Evolutionary conservation across 1,284 basidiomycete genomes (phyloP), one percentile per base, ranked within the genome.

Genomic region (Fomitopsis palustris): DNA sequence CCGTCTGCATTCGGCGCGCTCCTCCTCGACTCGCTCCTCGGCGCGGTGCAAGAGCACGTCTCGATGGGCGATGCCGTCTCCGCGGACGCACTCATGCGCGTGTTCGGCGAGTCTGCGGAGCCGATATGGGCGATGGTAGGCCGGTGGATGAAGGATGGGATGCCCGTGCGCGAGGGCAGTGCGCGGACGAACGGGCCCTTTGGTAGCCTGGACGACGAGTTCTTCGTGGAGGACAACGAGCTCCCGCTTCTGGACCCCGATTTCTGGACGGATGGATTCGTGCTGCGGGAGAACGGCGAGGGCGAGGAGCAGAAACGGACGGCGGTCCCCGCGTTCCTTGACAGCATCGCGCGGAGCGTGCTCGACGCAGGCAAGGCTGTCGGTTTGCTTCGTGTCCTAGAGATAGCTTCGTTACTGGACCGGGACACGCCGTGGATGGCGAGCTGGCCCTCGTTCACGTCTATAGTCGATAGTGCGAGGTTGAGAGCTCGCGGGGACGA

Each of bases 201-300:
- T n/a, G 31, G 60, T 45, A 53, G 66, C 16, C 72, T 86, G 1
- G 83, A 92, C 17, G 85, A 87, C 7, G 93, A 95, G 68, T 93
- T 93, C 74, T 94, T 93, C 72, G 83, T 95, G 56, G 85, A 90
- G 65, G 84, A 79, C 67, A 92, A 81, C 69, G 85, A 81, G 61
- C 77, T 85, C 62, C 82, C 75, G n/a, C 71, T 84, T 62, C 72
- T 85, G 66, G 87, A 84, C 72, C 88, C 83, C 6, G 90, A 93
- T 62, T 93, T 93, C 68, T 95, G 93, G 92, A 77, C 81, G 38
- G 84, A 88, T 37, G 90, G 88, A 0, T 93, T 88, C 70, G 75
- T 78, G 1, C 71, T 91, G 55, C 74, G 84, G 29, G 78, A 52
- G 25, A 27, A 31, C 27, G 76, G 75, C 3, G 67, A 64, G 19